These are phyloP conservation scores for Fraxinus ornus DNA, from an alignment of 305 asterid genomes.

Conservation along the genomic window DNA sequence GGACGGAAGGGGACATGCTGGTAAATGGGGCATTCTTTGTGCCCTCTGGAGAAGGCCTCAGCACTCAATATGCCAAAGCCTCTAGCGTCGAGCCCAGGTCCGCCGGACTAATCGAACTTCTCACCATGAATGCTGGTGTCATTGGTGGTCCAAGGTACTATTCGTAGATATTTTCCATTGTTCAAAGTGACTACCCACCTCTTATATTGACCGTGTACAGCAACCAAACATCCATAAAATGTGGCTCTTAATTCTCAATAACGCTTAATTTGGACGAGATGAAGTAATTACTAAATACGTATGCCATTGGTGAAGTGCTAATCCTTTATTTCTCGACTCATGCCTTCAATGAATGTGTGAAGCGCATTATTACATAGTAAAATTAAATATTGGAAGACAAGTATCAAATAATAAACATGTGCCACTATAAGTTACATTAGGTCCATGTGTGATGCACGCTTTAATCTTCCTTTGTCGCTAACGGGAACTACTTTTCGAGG, in stretches of 20 bases:
- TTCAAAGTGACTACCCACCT: neutral
- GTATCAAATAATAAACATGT: neutral
- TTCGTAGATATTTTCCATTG: neutral
- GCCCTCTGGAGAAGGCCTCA: conserved; percentile 66
- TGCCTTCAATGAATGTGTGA: neutral
- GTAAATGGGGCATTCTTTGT: conserved; percentile 87
- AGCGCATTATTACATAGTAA: neutral
- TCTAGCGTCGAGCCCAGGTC: conserved; percentile 70
- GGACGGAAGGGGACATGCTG: conserved; percentile 76
- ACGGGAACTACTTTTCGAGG: conserved; percentile 4
- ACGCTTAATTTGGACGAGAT: neutral
- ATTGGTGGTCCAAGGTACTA: conserved; percentile 68
- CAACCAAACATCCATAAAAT: neutral
- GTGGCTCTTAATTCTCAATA: neutral
- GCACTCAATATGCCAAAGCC: conserved; percentile 68
- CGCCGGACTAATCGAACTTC: conserved; percentile 54
- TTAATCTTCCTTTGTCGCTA: conserved; percentile 18
- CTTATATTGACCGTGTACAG: neutral
- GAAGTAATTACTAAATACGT: neutral
- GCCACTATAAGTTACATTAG: neutral
- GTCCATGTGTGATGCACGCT: neutral
- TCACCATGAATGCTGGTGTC: conserved; percentile 70
- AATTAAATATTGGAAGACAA: neutral
- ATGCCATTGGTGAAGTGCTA: neutral
- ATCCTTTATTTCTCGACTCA: neutral